Conservation (phyloP, 164 flowering plant genomes). For the Aristolochia fimbriata region DNA sequence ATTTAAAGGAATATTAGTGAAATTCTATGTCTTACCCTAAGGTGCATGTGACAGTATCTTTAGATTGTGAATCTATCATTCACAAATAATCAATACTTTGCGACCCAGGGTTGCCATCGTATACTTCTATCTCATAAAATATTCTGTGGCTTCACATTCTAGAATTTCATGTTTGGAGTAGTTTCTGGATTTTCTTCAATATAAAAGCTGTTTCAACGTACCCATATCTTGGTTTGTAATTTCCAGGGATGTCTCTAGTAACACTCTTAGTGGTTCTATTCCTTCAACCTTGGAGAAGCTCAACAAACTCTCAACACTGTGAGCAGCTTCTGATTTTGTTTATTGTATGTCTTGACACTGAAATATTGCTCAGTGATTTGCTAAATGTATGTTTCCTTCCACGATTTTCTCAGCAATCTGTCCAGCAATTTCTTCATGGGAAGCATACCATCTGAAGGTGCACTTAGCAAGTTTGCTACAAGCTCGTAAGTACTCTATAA, state of each 20-base stretch:
- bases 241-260: constrained; percentile 85
- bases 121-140: no score
- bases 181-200: not conserved
- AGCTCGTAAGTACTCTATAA: constrained; percentile 56
- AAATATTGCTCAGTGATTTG: not conserved
- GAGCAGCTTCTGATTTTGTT: constrained; percentile 21
- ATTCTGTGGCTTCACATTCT: no score
- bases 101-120: no score
- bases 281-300: constrained; percentile 75
- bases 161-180: not conserved
- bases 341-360: not conserved
- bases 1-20: no score
- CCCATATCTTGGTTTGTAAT: constrained; percentile 2
- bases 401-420: constrained; percentile 46
- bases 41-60: no score
- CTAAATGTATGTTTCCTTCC: constrained; percentile 8
- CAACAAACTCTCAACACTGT: constrained; percentile 56
- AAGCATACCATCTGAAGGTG: constrained; percentile 71
- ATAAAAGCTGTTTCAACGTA: not conserved
- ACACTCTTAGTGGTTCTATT: constrained; percentile 71
- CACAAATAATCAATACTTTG: no score
- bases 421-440: constrained; percentile 84
- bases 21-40: no score
- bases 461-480: constrained; percentile 40
- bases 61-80: no score